Conservation (phyloP, 2,329 filamentous ascomycete genomes). For the Exophiala xenobiotica region DNA sequence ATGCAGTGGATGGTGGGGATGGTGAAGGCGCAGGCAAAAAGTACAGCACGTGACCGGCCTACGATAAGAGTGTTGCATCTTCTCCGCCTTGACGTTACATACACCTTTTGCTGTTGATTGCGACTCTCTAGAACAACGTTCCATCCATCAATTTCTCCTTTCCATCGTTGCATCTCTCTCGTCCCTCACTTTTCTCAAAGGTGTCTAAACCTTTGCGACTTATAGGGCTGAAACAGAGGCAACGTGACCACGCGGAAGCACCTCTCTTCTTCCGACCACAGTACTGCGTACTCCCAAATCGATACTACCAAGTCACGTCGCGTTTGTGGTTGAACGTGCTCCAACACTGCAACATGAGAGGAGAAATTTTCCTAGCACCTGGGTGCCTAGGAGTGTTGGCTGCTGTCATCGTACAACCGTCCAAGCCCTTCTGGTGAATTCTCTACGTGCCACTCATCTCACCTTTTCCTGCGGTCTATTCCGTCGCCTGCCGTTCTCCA, state of each 20-base stretch:
- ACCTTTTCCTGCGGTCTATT: conserved; percentile 14
- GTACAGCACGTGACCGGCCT: conserved; percentile 9
- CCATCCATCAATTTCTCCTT: conserved; percentile 12
- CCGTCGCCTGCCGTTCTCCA: conserved; percentile 17
- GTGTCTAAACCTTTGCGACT: neutral
- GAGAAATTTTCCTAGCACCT: conserved; percentile 2
- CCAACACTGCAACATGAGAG: conserved; percentile 23
- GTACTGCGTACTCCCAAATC: neutral
- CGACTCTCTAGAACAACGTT: conserved; percentile 12
- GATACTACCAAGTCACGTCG: conserved; percentile 14
- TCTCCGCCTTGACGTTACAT: conserved; percentile 25
- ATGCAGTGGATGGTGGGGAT: too few species aligned
- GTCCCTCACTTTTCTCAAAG: neutral
- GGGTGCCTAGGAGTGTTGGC: neutral
- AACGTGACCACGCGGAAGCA: neutral
- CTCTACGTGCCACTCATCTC: neutral
- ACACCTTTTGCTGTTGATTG: neutral
- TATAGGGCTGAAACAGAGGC: neutral
- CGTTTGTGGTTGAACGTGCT: conserved; percentile 20
- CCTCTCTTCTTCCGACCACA: neutral
- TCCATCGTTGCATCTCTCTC: conserved; percentile 24
- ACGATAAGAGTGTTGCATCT: conserved; percentile 24
- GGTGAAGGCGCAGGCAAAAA: too few species aligned
- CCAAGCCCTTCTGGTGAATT: neutral
- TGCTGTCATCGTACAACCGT: conserved; percentile 1